Evolutionary conservation across 768 basidiomycete genomes (phyloP), one percentile per base, ranked within the genome.

Genomic region (Gautieria morchelliformis): DNA sequence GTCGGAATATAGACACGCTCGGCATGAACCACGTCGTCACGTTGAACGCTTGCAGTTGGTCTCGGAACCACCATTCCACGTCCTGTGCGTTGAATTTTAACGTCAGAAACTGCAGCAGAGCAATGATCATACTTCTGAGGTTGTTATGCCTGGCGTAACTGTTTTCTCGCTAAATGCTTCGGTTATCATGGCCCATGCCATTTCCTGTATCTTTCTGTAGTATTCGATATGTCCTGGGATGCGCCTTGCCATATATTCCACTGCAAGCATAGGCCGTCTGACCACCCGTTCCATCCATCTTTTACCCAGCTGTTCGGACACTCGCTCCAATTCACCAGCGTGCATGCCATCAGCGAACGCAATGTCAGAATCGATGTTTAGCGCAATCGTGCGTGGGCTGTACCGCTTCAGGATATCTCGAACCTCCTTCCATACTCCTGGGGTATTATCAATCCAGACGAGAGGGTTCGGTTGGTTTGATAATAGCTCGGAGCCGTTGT

Each of bases 1-100:
- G 66, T 8, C 65, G 68, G 51, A 77, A 64, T 30, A 76, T 74
- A 44, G 74, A 76, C 7, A 80, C 72, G n/a, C 78, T 68, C 5
- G 79, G 77, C 52, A 78, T 78, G 62, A 75, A 77, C 78, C 78
- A 80, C 15, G 78, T 81, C 14, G 73, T 70, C 19, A 76, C 68
- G 61, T 77, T 76, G 19, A 69, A 67, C 22, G 62, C 62, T 45
- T 74, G 75, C 74, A 80, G 79, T 61, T 75, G 74, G 58, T 78
- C 77, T 35, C 76, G 69, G 64, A 78, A 80, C 75, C 75, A 78
- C 78, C 78, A 81, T 55, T 73, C 72, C 17, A 81, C 62, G 61
- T 81, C 79, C 76, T 77, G 54, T 17, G 4, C 20, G 17, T 19
- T 52, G 15, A 45, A 30, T 48, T n/a, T n/a, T n/a, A 33, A 20